Evolutionary conservation across 306 rosid species (phyloP).

Genomic region (Citrullus amarus): DNA sequence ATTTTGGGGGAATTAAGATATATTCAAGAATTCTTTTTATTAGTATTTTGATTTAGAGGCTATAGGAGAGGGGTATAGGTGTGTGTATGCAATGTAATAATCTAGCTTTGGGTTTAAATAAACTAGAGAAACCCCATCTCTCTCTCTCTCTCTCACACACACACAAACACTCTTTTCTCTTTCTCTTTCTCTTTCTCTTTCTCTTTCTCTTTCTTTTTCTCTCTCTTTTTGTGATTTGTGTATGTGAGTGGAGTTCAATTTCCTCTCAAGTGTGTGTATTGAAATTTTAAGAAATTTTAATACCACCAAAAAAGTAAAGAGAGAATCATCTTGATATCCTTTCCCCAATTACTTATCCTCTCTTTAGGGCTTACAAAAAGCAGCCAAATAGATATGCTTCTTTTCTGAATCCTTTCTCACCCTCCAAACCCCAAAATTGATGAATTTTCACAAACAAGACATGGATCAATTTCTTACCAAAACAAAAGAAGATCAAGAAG

Average conservation of each 20-base stretch:
- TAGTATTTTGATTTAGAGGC: background rate
- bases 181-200: background rate
- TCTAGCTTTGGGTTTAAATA: background rate
- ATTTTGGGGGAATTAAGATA: background rate
- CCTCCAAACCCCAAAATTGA: background rate
- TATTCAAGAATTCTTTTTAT: too few species aligned
- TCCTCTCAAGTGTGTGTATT: background rate
- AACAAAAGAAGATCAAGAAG: background rate
- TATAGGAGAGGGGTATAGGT: background rate
- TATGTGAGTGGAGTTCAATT: background rate
- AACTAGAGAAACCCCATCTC: background rate
- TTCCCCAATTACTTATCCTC: background rate
- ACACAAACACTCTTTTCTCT: background rate
- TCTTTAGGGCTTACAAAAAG: background rate
- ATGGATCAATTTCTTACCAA: slow-evolving; percentile 10
- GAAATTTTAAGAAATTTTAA: background rate
- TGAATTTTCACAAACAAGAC: background rate
- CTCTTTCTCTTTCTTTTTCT: background rate
- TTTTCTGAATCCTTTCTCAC: background rate
- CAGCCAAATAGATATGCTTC: background rate
- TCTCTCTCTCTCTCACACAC: too few species aligned
- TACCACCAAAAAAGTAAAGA: background rate
- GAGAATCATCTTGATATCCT: background rate
- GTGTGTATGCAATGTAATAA: background rate
- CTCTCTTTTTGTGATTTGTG: background rate